These are phyloP conservation scores for Penicillium lividum DNA, from an alignment of 495 filamentous ascomycete species.

Conservation along the genomic window DNA sequence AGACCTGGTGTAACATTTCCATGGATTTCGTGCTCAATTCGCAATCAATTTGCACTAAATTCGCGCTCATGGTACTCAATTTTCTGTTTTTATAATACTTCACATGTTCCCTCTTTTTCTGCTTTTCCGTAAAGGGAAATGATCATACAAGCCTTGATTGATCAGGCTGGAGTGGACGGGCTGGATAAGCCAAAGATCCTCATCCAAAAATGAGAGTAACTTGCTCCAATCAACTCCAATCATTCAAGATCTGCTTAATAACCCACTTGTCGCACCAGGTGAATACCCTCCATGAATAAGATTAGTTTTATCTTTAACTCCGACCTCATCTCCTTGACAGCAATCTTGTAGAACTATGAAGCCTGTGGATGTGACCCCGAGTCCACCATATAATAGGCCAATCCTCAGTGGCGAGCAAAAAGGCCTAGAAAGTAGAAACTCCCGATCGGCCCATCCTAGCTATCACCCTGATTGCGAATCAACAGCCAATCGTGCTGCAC, in stretches of 20 bases:
- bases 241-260: background rate
- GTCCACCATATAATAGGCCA: background rate
- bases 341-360: conserved; percentile 1
- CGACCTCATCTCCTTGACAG: background rate
- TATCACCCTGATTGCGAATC: background rate
- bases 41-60: background rate
- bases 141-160: background rate
- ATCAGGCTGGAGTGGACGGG: background rate
- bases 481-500: conserved; percentile 13
- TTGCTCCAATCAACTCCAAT: background rate
- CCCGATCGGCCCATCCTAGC: background rate
- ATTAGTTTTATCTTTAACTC: background rate
- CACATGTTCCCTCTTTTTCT: background rate
- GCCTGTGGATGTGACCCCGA: background rate
- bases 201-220: background rate
- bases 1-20: background rate
- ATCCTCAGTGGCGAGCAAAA: background rate
- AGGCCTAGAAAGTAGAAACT: background rate
- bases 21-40: too few relatives aligned
- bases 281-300: conserved; percentile 1
- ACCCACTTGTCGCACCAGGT: background rate
- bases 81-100: background rate
- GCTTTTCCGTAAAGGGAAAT: background rate
- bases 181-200: background rate
- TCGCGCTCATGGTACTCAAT: background rate